Percentiles rank a stretch among this genome's conserved stretches.
Evolutionary conservation across 257 asterid genomes (phyloP).

Genomic region (Gynochthodes officinalis): DNA sequence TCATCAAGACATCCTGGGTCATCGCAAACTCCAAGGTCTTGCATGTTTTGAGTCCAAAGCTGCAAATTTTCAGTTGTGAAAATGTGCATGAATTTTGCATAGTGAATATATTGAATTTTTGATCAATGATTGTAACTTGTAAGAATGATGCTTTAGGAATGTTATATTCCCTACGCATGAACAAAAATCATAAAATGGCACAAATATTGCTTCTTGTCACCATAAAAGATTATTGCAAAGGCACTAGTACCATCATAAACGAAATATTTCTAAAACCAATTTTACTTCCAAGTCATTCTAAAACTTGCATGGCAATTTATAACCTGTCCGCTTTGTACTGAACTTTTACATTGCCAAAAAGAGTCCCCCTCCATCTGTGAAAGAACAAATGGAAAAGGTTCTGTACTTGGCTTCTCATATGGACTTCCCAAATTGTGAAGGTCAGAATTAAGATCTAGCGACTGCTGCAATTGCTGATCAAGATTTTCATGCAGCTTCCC

Average conservation of each 20-base stretch:
- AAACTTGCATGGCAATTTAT: background rate
- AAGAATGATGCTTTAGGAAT: background rate
- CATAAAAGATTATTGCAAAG: no score
- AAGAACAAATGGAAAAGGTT: slow-evolving; percentile 37
- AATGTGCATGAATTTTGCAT: background rate
- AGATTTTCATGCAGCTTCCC: slow-evolving; percentile 31
- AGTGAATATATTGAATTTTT: background rate
- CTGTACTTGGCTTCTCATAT: slow-evolving; percentile 30
- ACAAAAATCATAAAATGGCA: background rate
- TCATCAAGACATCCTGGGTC: slow-evolving; percentile 50
- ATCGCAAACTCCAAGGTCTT: slow-evolving; percentile 81
- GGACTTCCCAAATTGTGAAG: slow-evolving; percentile 29
- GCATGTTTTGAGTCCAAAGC: slow-evolving; percentile 87
- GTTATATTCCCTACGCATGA: background rate
- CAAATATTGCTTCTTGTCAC: background rate
- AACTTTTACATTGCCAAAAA: slow-evolving; percentile 60
- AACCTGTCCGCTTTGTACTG: slow-evolving; percentile 60
- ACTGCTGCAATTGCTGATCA: slow-evolving; percentile 30
- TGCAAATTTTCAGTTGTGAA: slow-evolving; percentile 31
- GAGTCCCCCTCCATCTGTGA: slow-evolving; percentile 56
- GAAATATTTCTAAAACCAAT: background rate
- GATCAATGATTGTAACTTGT: background rate
- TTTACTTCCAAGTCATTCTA: background rate
- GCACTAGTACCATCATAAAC: background rate
- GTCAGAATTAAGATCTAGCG: slow-evolving; percentile 28